These are phyloP conservation scores for Dactylonectria macrodidyma DNA, from an alignment of 2,329 filamentous ascomycete species.

Conservation along the genomic window DNA sequence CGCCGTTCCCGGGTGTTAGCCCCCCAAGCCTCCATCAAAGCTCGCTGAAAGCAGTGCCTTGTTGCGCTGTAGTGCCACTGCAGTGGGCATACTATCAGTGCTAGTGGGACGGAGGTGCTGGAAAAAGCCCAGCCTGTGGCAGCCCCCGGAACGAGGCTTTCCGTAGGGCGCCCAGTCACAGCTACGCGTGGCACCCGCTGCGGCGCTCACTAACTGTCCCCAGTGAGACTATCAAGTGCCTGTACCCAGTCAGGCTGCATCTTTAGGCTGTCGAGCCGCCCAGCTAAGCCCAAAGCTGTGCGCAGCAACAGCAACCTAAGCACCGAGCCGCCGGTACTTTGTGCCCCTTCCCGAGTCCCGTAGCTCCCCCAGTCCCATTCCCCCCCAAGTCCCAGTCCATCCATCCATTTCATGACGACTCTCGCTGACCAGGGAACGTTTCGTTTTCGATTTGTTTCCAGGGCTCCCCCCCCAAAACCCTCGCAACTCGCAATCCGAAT, in stretches of 20 bases:
- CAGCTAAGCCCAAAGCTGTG: neutral
- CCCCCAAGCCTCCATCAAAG: too few species aligned
- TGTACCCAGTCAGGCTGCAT: neutral
- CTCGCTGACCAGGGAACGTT: conserved; percentile 32
- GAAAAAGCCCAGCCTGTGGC: too few species aligned
- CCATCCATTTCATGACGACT: conserved; percentile 9
- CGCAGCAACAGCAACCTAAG: neutral
- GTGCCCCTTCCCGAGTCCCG: neutral
- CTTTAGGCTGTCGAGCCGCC: neutral
- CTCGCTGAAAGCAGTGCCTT: conserved; percentile 10
- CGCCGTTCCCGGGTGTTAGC: neutral
- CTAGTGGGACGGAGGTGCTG: neutral
- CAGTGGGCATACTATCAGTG: neutral
- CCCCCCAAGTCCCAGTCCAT: neutral
- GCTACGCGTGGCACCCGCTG: conserved; percentile 3
- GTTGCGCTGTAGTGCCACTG: conserved; percentile 4
- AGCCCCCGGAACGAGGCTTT: neutral
- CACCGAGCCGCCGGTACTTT: neutral
- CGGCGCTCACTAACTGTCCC: neutral
- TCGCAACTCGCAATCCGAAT: too few species aligned
- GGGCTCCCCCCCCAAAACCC: conserved; percentile 5
- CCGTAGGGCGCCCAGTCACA: conserved; percentile 5
- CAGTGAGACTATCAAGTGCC: neutral
- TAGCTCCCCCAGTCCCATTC: too few species aligned
- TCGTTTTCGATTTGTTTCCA: conserved; percentile 34